These are phyloP conservation scores for Pichia sp. DNA, from an alignment of 1,139 yeast species.

Conservation along the genomic window DNA sequence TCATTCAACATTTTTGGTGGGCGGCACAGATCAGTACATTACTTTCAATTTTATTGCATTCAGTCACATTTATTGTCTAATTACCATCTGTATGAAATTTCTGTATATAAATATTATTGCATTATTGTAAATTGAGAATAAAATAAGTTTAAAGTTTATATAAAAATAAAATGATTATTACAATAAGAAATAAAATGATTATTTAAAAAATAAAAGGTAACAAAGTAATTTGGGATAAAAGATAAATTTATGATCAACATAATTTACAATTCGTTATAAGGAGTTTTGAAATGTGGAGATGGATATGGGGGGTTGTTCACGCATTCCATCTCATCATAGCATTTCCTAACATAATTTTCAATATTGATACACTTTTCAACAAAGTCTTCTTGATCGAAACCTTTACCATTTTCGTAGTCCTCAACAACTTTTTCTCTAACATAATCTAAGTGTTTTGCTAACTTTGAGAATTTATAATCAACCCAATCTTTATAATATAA, in stretches of 20 bases:
- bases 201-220: not conserved
- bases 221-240: no score
- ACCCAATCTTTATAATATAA: slow-evolving; percentile 34
- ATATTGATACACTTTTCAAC: slow-evolving; percentile 23
- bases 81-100: not conserved
- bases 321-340: slow-evolving; percentile 29
- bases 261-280: slow-evolving; percentile 15
- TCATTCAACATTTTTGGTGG: slow-evolving; percentile 97
- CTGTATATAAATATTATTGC: not conserved
- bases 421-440: slow-evolving; percentile 24
- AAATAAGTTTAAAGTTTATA: not conserved
- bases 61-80: slow-evolving; percentile 22
- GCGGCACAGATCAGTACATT: slow-evolving; percentile 55
- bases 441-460: slow-evolving; percentile 31
- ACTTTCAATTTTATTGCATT: slow-evolving; percentile 39
- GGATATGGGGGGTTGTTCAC: slow-evolving; percentile 29
- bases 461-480: slow-evolving; percentile 31
- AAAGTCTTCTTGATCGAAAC: slow-evolving; percentile 24
- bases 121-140: not conserved
- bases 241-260: not conserved
- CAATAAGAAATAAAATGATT: not conserved
- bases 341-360: slow-evolving; percentile 22
- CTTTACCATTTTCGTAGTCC: slow-evolving; percentile 18
- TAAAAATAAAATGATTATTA: not conserved
- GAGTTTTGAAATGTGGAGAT: slow-evolving; percentile 23